phyloP scores from a whole-genome alignment of 2,329 filamentous ascomycete species.

The Bipolaris sorokiniana region DNA sequence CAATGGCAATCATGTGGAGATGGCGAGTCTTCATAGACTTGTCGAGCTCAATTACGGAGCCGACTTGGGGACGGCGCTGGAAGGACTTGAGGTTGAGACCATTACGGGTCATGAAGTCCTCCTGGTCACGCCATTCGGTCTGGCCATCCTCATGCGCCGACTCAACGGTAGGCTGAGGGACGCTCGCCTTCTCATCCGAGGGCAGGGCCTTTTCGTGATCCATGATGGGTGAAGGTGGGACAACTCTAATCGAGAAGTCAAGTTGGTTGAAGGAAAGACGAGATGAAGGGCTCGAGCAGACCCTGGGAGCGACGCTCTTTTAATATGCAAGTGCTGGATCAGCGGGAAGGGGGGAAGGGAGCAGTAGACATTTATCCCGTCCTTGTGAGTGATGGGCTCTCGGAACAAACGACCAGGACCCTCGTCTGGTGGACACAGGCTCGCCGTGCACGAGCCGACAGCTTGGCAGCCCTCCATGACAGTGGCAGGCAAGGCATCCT shows the following conservation, averaged over 20 bases:
- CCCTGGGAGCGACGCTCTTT: conserved; percentile 25
- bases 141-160: conserved; percentile 13
- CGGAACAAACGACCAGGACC: conserved; percentile 37
- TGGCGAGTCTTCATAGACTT: conserved; percentile 62
- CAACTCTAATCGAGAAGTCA: conserved; percentile 9
- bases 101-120: conserved; percentile 46
- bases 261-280: conserved; percentile 9
- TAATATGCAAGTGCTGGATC: conserved; percentile 33
- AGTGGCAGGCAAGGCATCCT: conserved; percentile 15
- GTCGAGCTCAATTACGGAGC: conserved; percentile 38
- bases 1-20: conserved; percentile 68
- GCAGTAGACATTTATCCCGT: conserved; percentile 30
- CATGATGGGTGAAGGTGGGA: conserved; percentile 22
- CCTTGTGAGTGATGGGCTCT: conserved; percentile 21
- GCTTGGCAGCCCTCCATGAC: conserved; percentile 32
- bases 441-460: conserved; percentile 23
- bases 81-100: conserved; percentile 46
- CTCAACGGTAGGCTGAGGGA: conserved; percentile 22
- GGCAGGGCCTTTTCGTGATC: conserved; percentile 36
- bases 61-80: conserved; percentile 40
- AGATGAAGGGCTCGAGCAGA: conserved; percentile 9
- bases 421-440: conserved; percentile 21
- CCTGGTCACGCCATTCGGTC: conserved; percentile 37
- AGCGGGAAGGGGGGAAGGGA: conserved; percentile 31
- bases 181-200: conserved; percentile 37